Evolutionary conservation across 768 basidiomycete species (phyloP), one percentile per base, ranked within the genome.

Genomic region (Agaricus sinodeliciosus): DNA sequence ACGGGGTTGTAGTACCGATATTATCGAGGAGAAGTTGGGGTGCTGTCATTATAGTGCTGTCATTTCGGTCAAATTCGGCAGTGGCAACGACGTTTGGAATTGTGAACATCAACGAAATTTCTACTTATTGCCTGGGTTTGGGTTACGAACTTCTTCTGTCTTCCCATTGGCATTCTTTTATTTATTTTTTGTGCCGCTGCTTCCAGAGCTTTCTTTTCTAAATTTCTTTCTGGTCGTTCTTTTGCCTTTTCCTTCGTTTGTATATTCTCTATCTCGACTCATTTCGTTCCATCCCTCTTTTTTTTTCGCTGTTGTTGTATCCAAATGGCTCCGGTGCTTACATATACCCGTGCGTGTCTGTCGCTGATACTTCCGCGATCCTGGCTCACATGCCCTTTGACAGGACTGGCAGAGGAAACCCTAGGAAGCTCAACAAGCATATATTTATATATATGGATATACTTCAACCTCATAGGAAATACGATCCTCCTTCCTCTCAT

Each of bases 391-490:
- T 31, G 27, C 7, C 8, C 7, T 26, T 9, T 39, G 35, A 27
- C 15, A 53, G 51, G 35, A 18, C 13, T 13, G 4, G 19, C 27
- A 8, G n/a, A 40, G 36, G 18, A 46, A 26, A 11, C 13, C 2
- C 15, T 28, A 5, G 51, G 39, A 46, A 9, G 18, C 4, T 45
- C 49, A 43, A 66, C 63, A 25, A 57, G 59, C 27, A 52, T 62
- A 18, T 61, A 71, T 45, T 62, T 76, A 26, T 59, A 67, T 26
- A 57, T 68, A 28, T 78, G 71, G 70, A 70, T 75, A 19, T 71
- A 70, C 59, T 70, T 76, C 58, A 72, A 77, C 48, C 68, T 78
- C 26, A 62, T 77, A 56, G 67, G 70, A 49, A 72, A 77, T 63
- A 73, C 72, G 48, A 62, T 78, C 46, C 60, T 76, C 13, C 65